Evolutionary conservation across 2,329 filamentous ascomycete species (phyloP).

Genomic region (Ophiosphaerella korrae): DNA sequence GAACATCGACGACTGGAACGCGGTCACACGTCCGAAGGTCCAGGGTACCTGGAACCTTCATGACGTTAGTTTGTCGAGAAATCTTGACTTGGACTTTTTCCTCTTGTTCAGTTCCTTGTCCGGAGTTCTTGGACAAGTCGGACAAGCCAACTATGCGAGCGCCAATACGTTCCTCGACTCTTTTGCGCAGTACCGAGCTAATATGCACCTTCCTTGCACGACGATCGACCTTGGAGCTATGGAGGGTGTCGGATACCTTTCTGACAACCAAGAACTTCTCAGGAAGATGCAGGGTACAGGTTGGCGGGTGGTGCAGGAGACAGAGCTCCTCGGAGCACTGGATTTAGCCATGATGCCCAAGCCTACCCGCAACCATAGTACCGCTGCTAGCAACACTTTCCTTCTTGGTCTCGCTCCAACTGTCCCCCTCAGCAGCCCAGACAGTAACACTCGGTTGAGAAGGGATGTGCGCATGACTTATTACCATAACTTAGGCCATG

Average conservation of each 20-base stretch:
- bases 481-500: slow-evolving; percentile 22
- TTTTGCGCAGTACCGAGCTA: slow-evolving; percentile 23
- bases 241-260: no score
- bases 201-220: slow-evolving; percentile 43
- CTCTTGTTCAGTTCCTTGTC: slow-evolving; percentile 34
- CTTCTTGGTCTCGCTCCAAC: no score
- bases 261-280: no score
- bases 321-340: no score
- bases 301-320: no score
- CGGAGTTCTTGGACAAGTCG: slow-evolving; percentile 32
- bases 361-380: no score
- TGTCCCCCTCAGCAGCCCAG: background rate
- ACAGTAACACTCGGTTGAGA: slow-evolving; percentile 22
- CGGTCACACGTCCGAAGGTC: slow-evolving; percentile 21
- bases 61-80: no score
- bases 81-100: slow-evolving; percentile 32
- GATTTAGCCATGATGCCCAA: no score
- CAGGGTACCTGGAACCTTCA: slow-evolving; percentile 22
- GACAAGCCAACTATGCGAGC: slow-evolving; percentile 55
- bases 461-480: slow-evolving; percentile 28
- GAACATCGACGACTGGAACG: background rate
- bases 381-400: no score
- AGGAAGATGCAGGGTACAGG: no score
- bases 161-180: slow-evolving; percentile 48
- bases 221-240: background rate